Evolutionary conservation across 352 stramenopile genomes (phyloP).

Genomic region (Globisporangium echinulatum): DNA sequence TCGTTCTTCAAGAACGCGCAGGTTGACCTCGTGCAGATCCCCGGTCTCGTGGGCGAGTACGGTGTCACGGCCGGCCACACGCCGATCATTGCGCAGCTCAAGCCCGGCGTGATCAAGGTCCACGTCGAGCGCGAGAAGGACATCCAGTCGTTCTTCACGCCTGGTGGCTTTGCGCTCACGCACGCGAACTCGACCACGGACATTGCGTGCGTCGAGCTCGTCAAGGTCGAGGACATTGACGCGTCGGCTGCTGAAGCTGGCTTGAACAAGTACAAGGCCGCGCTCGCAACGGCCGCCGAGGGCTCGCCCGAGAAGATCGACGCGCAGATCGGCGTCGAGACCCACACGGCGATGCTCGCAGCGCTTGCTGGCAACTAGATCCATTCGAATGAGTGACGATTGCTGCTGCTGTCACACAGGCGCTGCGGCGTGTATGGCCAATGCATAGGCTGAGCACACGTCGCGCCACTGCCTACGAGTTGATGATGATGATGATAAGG

Average conservation of each 20-base stretch:
- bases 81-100: constrained; percentile 95
- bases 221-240: constrained; percentile 97
- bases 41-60: constrained; percentile 94
- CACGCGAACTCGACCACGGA: constrained; percentile 95
- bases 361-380: constrained; percentile 77
- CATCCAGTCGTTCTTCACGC: constrained; percentile 97
- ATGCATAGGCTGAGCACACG: no score
- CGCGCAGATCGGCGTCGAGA: constrained; percentile 95
- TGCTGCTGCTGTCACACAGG: no score
- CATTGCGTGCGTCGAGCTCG: constrained; percentile 95
- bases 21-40: constrained; percentile 93
- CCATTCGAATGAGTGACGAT: background rate
- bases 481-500: background rate
- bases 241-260: constrained; percentile 76
- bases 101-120: constrained; percentile 92
- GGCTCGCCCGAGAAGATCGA: constrained; percentile 89
- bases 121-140: constrained; percentile 80
- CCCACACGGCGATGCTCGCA: constrained; percentile 89
- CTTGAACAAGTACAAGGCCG: constrained; percentile 89
- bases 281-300: constrained; percentile 68
- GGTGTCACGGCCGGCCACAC: constrained; percentile 96
- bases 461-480: no score
- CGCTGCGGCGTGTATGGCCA: no score
- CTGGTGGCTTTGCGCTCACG: constrained; percentile 95
- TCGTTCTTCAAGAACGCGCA: constrained; percentile 74